Conservation (phyloP, 2,329 filamentous ascomycete species). For the Xylariaceae sp. region DNA sequence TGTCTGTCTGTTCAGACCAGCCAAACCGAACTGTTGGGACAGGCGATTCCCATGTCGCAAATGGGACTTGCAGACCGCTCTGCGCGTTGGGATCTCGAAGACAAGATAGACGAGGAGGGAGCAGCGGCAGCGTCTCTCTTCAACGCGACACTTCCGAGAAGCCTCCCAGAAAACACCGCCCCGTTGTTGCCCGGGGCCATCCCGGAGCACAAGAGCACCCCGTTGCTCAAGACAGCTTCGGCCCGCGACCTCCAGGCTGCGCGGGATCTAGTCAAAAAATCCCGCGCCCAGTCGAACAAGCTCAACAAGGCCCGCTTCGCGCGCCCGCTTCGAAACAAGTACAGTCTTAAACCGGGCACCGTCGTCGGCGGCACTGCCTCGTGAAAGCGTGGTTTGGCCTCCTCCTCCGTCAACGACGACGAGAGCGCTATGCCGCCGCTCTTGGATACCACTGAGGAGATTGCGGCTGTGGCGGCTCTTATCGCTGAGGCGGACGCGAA, state of each 20-base stretch:
- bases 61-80: background rate
- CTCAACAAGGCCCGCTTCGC: slow-evolving; percentile 20
- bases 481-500: background rate
- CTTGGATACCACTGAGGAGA: background rate
- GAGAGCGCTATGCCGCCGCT: background rate
- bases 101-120: background rate
- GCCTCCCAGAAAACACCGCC: background rate
- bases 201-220: background rate
- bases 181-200: background rate
- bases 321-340: background rate
- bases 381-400: background rate
- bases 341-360: background rate
- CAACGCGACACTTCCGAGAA: background rate
- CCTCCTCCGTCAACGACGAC: background rate
- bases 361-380: background rate
- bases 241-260: background rate
- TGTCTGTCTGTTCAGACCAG: background rate
- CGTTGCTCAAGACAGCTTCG: background rate
- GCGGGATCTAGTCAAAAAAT: background rate
- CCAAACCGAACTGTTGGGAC: background rate
- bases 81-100: background rate
- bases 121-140: background rate
- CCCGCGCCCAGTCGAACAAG: background rate
- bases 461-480: background rate
- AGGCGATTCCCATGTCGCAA: background rate